Base-by-base conservation (phyloP, 2,329 filamentous ascomycete genomes). In the Neofusicoccum kwambonambiense region DNA sequence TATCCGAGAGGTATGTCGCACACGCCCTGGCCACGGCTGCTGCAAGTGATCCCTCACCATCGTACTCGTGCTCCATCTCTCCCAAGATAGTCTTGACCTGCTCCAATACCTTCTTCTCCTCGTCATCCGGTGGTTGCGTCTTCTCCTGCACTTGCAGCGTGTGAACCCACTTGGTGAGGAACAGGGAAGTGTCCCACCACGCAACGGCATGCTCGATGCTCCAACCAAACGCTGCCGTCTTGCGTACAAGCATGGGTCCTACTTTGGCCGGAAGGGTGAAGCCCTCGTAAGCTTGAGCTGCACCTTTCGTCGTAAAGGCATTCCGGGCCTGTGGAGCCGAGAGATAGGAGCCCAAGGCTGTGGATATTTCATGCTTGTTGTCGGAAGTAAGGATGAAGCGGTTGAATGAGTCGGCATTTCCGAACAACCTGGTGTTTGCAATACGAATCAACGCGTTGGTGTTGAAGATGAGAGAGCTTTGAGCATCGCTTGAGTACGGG, bases 111-210 rank as follows among this genome's bases (percentile, higher is more conserved):
- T 69, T 65, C 42, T 54, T 61, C 54, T 75, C 74, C 57, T 70
- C 68, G 37, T 66, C 44, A 34, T 72, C 64, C 50, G 66, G 65
- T 42, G 66, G 62, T 22, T 62, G 13, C 31, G 63, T 64, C 5
- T 13, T 39, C 17, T 65, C 49, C 57, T 71, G 67, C 7, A 67
- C 69, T 56, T 76, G 72, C 5, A 75, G 63, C 3, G 67, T 70
- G 45, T 76, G 72, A 7, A 75, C 69, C 74, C 74, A 76, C 68
- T 75, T 76, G 2, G 73, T 73, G 15, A 74, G 68, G 58, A 76
- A 71, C 3, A 76, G 51, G 3, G 73, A 72, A 72, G 52, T 66
- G 42, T 76, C 75, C 75, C 75, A 77, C 31, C 68, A 73, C 8
- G 74, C 71, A 50, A 75, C 67, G 15, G 75, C 74, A 63, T 76